Conservation (phyloP, 768 basidiomycete genomes). For the Termitomyces sp. region DNA sequence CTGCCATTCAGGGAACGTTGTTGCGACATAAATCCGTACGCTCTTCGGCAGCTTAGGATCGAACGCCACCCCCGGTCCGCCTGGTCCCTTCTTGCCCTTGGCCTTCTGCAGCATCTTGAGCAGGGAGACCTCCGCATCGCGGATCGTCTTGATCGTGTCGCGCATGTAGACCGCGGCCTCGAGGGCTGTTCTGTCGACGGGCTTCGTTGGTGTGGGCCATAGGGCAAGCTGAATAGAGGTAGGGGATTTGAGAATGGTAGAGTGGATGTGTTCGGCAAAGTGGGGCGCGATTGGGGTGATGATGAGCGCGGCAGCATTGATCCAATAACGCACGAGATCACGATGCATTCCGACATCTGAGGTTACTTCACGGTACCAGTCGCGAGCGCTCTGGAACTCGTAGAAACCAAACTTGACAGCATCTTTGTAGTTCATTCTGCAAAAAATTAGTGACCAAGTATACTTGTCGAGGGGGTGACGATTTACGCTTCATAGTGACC, state of each 20-base stretch:
- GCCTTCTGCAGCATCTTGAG: constrained; percentile 77
- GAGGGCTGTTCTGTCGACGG: constrained; percentile 61
- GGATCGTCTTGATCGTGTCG: constrained; percentile 82
- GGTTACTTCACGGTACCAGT: constrained; percentile 95
- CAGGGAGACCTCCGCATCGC: constrained; percentile 78
- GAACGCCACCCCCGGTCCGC: constrained; percentile 44
- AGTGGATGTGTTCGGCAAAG: constrained; percentile 90
- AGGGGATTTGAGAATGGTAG: constrained; percentile 62
- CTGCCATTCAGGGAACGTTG: constrained; percentile 92
- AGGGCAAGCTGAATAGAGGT: constrained; percentile 76
- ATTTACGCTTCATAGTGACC: constrained; percentile 76
- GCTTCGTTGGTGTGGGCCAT: constrained; percentile 67
- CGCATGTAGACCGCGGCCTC: constrained; percentile 86
- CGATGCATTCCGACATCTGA: constrained; percentile 86
- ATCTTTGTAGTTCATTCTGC: constrained; percentile 91
- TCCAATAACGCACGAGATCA: constrained; percentile 83
- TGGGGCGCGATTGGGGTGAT: constrained; percentile 89
- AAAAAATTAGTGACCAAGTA: not conserved
- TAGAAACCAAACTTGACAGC: constrained; percentile 95
- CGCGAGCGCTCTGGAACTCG: constrained; percentile 86
- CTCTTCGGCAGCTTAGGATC: constrained; percentile 85
- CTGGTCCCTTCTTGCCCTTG: constrained; percentile 52
- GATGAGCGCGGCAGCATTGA: constrained; percentile 74
- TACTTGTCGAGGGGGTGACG: not conserved
- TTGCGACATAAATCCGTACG: constrained; percentile 88